Base-by-base conservation (phyloP, 1,284 basidiomycete genomes). In the Moniliophthora roreri region DNA sequence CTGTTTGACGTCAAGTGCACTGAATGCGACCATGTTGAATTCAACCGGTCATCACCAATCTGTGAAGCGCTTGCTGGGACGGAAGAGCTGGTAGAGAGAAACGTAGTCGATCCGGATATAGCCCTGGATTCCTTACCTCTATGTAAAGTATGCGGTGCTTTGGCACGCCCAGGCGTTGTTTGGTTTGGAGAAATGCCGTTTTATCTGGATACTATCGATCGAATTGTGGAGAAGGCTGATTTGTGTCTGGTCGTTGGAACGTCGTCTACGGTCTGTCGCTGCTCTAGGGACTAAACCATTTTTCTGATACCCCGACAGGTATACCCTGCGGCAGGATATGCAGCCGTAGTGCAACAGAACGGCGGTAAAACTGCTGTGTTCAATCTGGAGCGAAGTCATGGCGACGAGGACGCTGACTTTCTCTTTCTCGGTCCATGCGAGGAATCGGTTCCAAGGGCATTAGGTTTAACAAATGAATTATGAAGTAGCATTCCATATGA, bases 171-270 rank as follows among this genome's bases (percentile, higher is more conserved):
- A 2, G 82, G 78, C 1, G 84, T 87, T 4, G 81, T 87, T 0
- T 88, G 84, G 84, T 87, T 87, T 60, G 83, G 78, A 4, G 85
- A 86, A 64, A 57, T 44, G 26, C 79, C 79, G 11, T 57, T 68
- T n/a, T 62, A 78, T 35, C 42, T 82, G 53, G 66, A 73, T 23
- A 51, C 65, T 24, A 83, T 86, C 40, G 67, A 76, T 34, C 53
- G 66, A 5, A 44, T 81, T 9, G 74, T 85, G 4, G 63, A 69
- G 2, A 57, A 71, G 32, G 82, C 81, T 2, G 82, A 87, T 66
- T 60, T 87, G 35, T 80, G 80, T 54, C 66, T 87, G 6, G 82
- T 87, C 3, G 70, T 87, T 40, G 84, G 85, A 26, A 87, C 85
- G 2, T 84, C 82, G 1, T 81, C 82, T 1, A 80, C 76, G 15